These are phyloP conservation scores for Candida loeiensis DNA, from an alignment of 805 yeast genomes.

Conservation along the genomic window DNA sequence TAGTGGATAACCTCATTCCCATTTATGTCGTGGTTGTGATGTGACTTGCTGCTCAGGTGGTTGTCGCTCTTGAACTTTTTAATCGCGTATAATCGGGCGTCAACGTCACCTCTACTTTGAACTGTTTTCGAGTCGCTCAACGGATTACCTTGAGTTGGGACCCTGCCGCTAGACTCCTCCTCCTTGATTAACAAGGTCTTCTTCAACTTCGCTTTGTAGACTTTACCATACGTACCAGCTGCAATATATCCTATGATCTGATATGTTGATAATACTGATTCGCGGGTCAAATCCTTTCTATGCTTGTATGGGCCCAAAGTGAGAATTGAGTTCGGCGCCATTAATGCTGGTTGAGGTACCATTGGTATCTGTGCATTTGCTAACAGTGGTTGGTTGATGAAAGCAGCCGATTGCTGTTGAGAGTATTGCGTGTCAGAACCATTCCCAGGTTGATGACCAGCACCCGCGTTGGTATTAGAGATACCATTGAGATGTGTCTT, in stretches of 20 bases:
- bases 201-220: slow-evolving; percentile 75
- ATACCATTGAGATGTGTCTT: not conserved
- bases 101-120: slow-evolving; percentile 4
- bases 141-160: not conserved
- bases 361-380: slow-evolving; percentile 11
- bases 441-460: not conserved
- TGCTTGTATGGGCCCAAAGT: slow-evolving; percentile 44
- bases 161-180: slow-evolving; percentile 6
- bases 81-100: slow-evolving; percentile 63
- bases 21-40: slow-evolving; percentile 43
- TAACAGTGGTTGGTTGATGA: not conserved
- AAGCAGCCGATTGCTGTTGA: not conserved
- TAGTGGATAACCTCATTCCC: slow-evolving; percentile 86
- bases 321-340: slow-evolving; percentile 39
- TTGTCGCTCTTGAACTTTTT: slow-evolving; percentile 91
- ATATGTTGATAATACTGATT: slow-evolving; percentile 78
- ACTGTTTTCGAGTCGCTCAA: not conserved
- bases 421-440: not conserved
- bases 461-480: not conserved
- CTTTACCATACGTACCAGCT: slow-evolving; percentile 96
- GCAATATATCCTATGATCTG: slow-evolving; percentile 94
- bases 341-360: slow-evolving; percentile 23
- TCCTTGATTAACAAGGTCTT: slow-evolving; percentile 12
- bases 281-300: slow-evolving; percentile 58
- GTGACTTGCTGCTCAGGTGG: slow-evolving; percentile 30